Base-by-base conservation (phyloP, 225 moss, liverwort and hornwort genomes). In the Physcomitrium patens region DNA sequence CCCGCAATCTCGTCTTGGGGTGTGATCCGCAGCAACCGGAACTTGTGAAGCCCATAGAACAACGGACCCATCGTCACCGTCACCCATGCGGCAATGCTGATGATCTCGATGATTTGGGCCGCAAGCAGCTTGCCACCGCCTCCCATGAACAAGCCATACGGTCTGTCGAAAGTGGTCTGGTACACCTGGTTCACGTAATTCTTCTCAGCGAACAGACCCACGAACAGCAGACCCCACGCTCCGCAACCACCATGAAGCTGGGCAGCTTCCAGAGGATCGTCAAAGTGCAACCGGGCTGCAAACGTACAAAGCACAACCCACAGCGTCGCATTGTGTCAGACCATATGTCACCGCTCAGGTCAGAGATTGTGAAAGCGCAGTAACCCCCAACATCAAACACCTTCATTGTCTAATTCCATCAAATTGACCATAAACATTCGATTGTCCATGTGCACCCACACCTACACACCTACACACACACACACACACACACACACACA, bases 181-280 rank as follows among this genome's bases (percentile, higher is more conserved):
- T 92, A 96, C 0, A 72, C 54, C 61, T 96, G 31, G 0, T 0
- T 0, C 1, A 96, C 92, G 41, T 84, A 96, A 1, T 81, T 64
- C 78, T 89, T 60, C 58, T 85, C 86, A 1, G 96, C 96, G 54
- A 96, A 96, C 19, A 96, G 55, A 0, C 96, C 96, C 8, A 90
- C 90, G 61, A 94, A 93, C 5, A 96, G 3, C 7, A 96, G 42
- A 0, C 96, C 96, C 96, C 96, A 96, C 0, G 92, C 92, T 16
- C 96, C 96, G 69, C 96, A 96, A 0, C 96, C 96, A 0, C 90
- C 96, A 20, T 96, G 96, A 18, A 96, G 78, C 73, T 96, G 96
- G 0, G 94, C 90, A 9, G 96, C 96, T 79, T 96, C 96, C 72
- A 96, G 73, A 45, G 96, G 96, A 57, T 96, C 96, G 14, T 96